These are phyloP conservation scores for Diddensiella transvaalensis DNA, from an alignment of 805 yeast species.

Conservation along the genomic window DNA sequence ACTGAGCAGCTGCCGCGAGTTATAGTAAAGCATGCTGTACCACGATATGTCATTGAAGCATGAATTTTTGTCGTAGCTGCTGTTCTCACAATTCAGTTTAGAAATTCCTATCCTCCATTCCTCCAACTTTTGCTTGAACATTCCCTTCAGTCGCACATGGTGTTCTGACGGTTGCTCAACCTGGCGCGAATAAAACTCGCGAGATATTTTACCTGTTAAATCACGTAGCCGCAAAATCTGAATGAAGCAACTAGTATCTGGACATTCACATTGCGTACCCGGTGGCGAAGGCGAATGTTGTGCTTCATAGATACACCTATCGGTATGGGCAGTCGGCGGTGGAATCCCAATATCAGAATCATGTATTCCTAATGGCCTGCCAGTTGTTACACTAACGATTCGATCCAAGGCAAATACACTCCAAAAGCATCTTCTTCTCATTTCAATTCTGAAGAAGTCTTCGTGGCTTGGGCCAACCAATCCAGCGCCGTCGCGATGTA, in stretches of 20 bases:
- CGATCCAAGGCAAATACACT: constrained; percentile 6
- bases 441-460: neutral
- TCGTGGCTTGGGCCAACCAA: too few relatives aligned
- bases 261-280: neutral
- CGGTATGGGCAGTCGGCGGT: neutral
- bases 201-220: neutral
- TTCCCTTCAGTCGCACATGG: neutral
- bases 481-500: constrained; percentile 46
- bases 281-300: neutral
- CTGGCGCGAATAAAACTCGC: neutral
- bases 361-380: constrained; percentile 9
- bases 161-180: neutral
- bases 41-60: constrained; percentile 3
- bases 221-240: neutral
- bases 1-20: constrained; percentile 4
- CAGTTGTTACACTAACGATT: constrained; percentile 5
- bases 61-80: constrained; percentile 2
- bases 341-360: constrained; percentile 3
- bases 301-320: neutral
- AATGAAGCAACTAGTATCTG: neutral
- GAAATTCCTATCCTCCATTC: neutral
- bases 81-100: neutral
- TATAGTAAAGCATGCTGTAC: neutral
- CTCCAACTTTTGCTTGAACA: neutral
- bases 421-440: constrained; percentile 10